Percentiles rank a stretch among this genome's conserved stretches.
Evolutionary conservation across 768 basidiomycete species (phyloP).

Genomic region (Pisolithus microcarpus): DNA sequence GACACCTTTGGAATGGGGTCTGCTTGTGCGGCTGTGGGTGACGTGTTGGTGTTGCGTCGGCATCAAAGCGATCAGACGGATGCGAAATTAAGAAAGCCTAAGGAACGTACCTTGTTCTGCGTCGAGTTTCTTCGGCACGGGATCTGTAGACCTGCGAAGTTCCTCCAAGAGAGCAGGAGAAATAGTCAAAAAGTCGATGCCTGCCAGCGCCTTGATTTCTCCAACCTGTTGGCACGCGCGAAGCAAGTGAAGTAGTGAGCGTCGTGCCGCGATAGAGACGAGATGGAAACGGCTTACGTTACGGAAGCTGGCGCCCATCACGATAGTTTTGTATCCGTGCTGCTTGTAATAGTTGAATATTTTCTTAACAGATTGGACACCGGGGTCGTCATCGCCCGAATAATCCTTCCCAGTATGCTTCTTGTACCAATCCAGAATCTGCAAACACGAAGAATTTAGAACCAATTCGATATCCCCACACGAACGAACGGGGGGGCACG

Average conservation of each 20-base stretch:
- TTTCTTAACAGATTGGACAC: slow-evolving; percentile 88
- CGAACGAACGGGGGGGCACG: slow-evolving; percentile 20
- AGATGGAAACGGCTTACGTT: slow-evolving; percentile 51
- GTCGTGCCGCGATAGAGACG: not conserved
- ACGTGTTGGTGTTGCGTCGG: not conserved
- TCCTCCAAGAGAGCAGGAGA: slow-evolving; percentile 82
- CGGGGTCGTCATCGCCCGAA: slow-evolving; percentile 86
- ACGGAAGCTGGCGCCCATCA: slow-evolving; percentile 99
- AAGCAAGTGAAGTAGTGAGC: not conserved
- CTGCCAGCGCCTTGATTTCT: slow-evolving; percentile 90
- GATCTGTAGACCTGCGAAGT: slow-evolving; percentile 64
- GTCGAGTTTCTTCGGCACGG: slow-evolving; percentile 80
- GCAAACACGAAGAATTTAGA: not conserved
- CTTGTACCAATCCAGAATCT: slow-evolving; percentile 99
- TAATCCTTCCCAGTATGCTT: slow-evolving; percentile 77
- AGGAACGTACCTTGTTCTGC: slow-evolving; percentile 42
- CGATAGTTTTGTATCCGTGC: slow-evolving; percentile 93
- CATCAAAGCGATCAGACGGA: not conserved
- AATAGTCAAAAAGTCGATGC: slow-evolving; percentile 95
- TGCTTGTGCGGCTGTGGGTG: slow-evolving; percentile 42
- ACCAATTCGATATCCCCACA: not conserved
- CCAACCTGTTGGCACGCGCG: slow-evolving; percentile 41
- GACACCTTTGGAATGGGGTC: slow-evolving; percentile 70
- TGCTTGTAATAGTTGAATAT: slow-evolving; percentile 99
- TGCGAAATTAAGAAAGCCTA: not conserved